Evolutionary conservation across 129 eudicot species (phyloP).

Genomic region (Saposhnikovia divaricata): DNA sequence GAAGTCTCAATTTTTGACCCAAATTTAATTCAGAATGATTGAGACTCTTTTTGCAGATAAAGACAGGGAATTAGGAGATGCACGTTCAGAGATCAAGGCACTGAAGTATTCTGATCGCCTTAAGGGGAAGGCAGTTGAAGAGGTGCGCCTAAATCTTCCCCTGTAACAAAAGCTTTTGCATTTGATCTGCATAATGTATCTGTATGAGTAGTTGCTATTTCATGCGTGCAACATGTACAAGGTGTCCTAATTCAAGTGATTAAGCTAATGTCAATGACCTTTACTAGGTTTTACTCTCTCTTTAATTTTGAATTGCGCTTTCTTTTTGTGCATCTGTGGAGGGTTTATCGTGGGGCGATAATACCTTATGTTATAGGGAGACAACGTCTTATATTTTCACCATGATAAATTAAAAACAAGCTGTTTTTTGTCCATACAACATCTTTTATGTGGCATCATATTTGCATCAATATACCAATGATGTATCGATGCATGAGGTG

Average conservation of each 20-base stretch:
- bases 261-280: neutral
- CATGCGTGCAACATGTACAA: neutral
- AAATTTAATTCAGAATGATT: neutral
- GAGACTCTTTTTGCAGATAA: conserved; percentile 48
- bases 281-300: neutral
- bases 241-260: neutral
- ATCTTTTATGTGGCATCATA: neutral
- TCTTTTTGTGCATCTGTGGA: neutral
- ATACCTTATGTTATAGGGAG: neutral
- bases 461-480: neutral
- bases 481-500: neutral
- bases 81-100: conserved; percentile 72
- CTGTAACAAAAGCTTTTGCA: neutral
- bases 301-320: no score
- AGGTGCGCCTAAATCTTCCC: conserved; percentile 26
- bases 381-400: neutral
- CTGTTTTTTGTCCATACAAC: neutral
- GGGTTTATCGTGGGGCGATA: neutral
- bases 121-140: conserved; percentile 75
- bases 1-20: neutral
- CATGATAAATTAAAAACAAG: no score
- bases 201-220: neutral
- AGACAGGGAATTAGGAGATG: conserved; percentile 82
- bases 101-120: conserved; percentile 68
- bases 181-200: neutral